Percentiles rank a stretch among this genome's conserved stretches.
Conservation (phyloP, 768 basidiomycete species). For the Podaxis sp. region DNA sequence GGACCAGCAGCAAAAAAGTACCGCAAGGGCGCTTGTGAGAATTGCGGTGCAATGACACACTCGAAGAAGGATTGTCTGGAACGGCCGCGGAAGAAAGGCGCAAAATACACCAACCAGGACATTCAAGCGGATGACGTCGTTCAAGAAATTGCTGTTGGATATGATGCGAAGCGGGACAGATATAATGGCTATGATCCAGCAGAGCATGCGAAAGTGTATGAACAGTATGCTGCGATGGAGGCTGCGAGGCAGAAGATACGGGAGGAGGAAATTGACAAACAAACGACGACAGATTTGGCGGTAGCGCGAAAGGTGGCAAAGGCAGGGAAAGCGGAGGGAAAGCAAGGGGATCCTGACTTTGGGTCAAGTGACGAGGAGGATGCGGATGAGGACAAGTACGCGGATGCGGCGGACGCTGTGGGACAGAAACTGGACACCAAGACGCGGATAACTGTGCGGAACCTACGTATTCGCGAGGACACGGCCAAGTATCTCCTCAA, state of each 20-base stretch:
- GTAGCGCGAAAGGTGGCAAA: conserved; percentile 95
- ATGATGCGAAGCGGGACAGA: conserved; percentile 93
- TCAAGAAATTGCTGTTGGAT: conserved; percentile 74
- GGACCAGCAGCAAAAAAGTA: conserved; percentile 96
- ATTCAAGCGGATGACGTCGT: conserved; percentile 92
- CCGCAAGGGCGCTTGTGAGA: conserved; percentile 97
- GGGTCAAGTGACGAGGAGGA: conserved; percentile 96
- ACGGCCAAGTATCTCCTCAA: conserved; percentile 99
- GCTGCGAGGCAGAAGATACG: conserved; percentile 85
- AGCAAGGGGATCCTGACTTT: conserved; percentile 84
- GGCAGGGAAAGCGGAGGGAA: conserved; percentile 73
- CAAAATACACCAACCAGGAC: conserved; percentile 86
- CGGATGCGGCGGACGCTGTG: conserved; percentile 95
- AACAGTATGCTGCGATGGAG: conserved; percentile 93
- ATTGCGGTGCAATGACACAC: conserved; percentile 97
- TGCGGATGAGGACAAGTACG: conserved; percentile 97
- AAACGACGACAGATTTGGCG: conserved; percentile 88
- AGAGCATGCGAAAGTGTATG: conserved; percentile 83
- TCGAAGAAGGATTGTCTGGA: conserved; percentile 90
- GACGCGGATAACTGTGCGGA: conserved; percentile 96
- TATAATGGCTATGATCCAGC: conserved; percentile 98
- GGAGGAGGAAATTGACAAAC: conserved; percentile 98
- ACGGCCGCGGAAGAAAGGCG: conserved; percentile 94
- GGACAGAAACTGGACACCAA: conserved; percentile 98
- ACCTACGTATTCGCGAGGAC: conserved; percentile 97